Evolutionary conservation across 1,284 basidiomycete genomes (phyloP).

Genomic region (Anthracocystis setariae): DNA sequence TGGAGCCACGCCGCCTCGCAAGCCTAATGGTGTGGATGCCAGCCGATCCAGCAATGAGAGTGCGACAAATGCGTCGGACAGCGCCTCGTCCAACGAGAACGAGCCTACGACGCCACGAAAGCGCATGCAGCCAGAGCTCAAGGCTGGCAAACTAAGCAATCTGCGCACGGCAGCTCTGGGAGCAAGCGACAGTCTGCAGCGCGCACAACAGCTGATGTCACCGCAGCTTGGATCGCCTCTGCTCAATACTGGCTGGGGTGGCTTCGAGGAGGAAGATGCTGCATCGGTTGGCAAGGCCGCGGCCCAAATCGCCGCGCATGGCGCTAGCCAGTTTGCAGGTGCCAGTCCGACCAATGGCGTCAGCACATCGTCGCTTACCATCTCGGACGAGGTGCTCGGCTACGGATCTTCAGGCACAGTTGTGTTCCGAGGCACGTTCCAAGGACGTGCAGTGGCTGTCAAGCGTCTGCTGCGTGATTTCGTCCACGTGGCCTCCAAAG

Average conservation of each 20-base stretch:
- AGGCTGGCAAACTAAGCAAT: slow-evolving; percentile 8
- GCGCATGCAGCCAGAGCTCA: slow-evolving; percentile 2
- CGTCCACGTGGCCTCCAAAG: slow-evolving; percentile 90
- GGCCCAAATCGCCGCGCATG: slow-evolving; percentile 44
- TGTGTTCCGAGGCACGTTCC: slow-evolving; percentile 90
- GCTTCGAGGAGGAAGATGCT: slow-evolving; percentile 37
- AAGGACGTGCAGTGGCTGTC: slow-evolving; percentile 94
- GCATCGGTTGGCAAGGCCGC: slow-evolving; percentile 38
- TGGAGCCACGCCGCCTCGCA: slow-evolving; percentile 13
- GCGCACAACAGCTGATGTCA: slow-evolving; percentile 47
- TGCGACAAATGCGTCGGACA: slow-evolving; percentile 19
- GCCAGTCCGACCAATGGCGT: slow-evolving; percentile 27
- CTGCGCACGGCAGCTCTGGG: slow-evolving; percentile 19
- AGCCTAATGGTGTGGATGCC: slow-evolving; percentile 4
- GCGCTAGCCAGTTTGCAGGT: slow-evolving; percentile 22
- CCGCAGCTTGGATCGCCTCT: slow-evolving; percentile 35
- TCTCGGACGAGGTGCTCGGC: slow-evolving; percentile 69
- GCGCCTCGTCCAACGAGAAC: slow-evolving; percentile 32
- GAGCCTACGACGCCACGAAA: slow-evolving; percentile 30
- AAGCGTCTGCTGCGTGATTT: slow-evolving; percentile 95
- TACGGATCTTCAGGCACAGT: slow-evolving; percentile 97
- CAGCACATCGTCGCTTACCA: slow-evolving; percentile 48
- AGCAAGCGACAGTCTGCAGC: slow-evolving; percentile 45
- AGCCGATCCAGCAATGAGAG: slow-evolving; percentile 8
- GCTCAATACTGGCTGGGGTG: slow-evolving; percentile 41